phyloP scores from a whole-genome alignment of 306 rosid species.

The Fagus crenata region DNA sequence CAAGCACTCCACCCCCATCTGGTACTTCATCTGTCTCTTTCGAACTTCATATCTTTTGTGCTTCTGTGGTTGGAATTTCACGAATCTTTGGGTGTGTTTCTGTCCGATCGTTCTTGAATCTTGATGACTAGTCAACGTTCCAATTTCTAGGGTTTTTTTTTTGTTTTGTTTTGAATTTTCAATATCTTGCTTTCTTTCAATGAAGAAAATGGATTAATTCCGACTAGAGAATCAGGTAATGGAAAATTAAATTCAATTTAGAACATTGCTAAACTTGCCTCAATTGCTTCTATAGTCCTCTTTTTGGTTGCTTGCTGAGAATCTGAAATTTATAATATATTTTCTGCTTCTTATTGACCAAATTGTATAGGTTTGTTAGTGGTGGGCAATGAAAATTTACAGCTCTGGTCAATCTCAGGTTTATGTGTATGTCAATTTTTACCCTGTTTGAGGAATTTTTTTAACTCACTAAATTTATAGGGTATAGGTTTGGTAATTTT shows the following conservation, averaged over 20 bases:
- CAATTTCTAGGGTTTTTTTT: constrained; percentile 10
- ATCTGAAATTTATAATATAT: too few species aligned
- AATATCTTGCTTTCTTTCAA: neutral
- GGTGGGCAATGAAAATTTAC: neutral
- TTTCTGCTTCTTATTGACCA: too few species aligned
- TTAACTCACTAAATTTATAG: neutral
- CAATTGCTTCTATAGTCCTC: too few species aligned
- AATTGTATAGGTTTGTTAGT: neutral
- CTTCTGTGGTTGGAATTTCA: too few species aligned
- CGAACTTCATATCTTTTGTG: too few species aligned
- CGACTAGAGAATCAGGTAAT: too few species aligned
- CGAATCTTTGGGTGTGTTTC: neutral
- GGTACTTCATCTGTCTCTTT: too few species aligned
- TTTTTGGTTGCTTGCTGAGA: too few species aligned
- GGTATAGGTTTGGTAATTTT: constrained; percentile 23
- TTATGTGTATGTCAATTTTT: neutral
- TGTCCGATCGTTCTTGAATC: constrained; percentile 23
- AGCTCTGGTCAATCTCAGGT: neutral
- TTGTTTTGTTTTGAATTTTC: neutral
- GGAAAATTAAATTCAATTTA: too few species aligned
- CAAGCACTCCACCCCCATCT: too few species aligned
- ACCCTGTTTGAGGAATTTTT: neutral
- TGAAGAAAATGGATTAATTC: too few species aligned
- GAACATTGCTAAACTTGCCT: too few species aligned
- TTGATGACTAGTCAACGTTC: constrained; percentile 19